phyloP scores from a whole-genome alignment of 805 yeast species.

The Candida stauntonica region DNA sequence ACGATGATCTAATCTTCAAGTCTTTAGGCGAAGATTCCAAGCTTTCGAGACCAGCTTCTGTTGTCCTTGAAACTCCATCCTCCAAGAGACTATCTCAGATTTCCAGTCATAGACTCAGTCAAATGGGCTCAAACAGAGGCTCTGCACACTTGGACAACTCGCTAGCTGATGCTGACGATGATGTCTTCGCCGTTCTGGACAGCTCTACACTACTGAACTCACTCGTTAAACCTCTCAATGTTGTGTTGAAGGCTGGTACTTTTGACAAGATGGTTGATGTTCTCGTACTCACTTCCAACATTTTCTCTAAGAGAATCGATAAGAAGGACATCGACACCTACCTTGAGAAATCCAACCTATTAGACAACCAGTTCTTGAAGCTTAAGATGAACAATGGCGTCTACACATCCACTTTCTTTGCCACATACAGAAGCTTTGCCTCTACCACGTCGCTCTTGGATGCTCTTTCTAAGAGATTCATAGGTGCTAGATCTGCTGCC shows the following conservation, averaged over 20 bases:
- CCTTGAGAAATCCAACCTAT: constrained; percentile 29
- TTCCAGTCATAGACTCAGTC: constrained; percentile 27
- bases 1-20: constrained; percentile 56
- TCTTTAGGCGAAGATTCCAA: constrained; percentile 34
- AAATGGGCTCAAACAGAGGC: constrained; percentile 9
- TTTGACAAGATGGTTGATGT: constrained; percentile 76
- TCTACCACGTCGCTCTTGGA: constrained; percentile 50
- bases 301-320: constrained; percentile 44
- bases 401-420: constrained; percentile 64
- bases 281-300: constrained; percentile 64
- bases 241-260: constrained; percentile 63
- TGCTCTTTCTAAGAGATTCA: constrained; percentile 49
- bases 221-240: constrained; percentile 31
- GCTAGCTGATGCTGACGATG: constrained; percentile 21
- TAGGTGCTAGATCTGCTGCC: constrained; percentile 62
- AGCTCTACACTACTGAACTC: constrained; percentile 24
- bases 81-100: constrained; percentile 37
- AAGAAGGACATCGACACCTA: constrained; percentile 40
- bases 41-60: constrained; percentile 41
- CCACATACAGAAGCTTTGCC: constrained; percentile 64
- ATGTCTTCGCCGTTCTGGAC: constrained; percentile 32
- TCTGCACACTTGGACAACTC: constrained; percentile 4
- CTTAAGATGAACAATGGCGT: constrained; percentile 60
- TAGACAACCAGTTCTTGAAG: constrained; percentile 38
- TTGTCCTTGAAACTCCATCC: constrained; percentile 43